phyloP scores from a whole-genome alignment of 1,139 yeast genomes.

The Scheffersomyces parashehatae region DNA sequence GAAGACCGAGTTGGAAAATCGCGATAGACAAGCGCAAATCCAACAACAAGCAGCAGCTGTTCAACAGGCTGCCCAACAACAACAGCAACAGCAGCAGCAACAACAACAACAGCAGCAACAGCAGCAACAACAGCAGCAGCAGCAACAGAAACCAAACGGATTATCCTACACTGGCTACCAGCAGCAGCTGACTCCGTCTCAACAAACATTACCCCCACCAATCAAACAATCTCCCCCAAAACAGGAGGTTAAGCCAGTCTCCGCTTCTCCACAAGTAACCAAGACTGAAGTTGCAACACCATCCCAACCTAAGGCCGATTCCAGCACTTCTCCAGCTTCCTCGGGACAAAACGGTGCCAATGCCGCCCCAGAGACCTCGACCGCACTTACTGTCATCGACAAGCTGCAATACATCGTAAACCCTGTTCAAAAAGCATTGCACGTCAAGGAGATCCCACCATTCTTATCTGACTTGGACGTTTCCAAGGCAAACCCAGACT shows the following conservation, averaged over 20 bases:
- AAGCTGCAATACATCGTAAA: constrained; percentile 46
- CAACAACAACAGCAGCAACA: constrained; percentile 22
- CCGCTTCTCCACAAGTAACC: constrained; percentile 7
- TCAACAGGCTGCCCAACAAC: constrained; percentile 16
- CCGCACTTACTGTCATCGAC: constrained; percentile 41
- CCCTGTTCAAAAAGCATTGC: constrained; percentile 49
- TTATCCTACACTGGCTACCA: constrained; percentile 10
- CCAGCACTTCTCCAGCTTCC: constrained; percentile 12
- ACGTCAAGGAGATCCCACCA: constrained; percentile 76
- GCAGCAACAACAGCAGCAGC: constrained; percentile 10
- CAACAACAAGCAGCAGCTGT: constrained; percentile 19
- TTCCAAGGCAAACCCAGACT: constrained; percentile 71
- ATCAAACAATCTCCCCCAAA: constrained; percentile 14
- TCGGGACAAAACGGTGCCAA: constrained; percentile 11
- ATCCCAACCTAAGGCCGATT: constrained; percentile 4
- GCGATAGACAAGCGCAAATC: constrained; percentile 60
- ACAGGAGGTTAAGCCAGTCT: constrained; percentile 12
- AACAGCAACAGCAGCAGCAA: constrained; percentile 22
- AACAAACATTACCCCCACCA: constrained; percentile 14
- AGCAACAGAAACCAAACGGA: constrained; percentile 14
- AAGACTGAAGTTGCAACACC: constrained; percentile 6
- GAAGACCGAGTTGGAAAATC: constrained; percentile 80
- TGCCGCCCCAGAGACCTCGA: constrained; percentile 28
- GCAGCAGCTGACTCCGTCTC: constrained; percentile 14
- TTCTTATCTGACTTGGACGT: constrained; percentile 83